Percentiles rank a stretch among this genome's conserved stretches.
phyloP scores from a whole-genome alignment of 2,329 filamentous ascomycete species.

The Microsporum audouinii region DNA sequence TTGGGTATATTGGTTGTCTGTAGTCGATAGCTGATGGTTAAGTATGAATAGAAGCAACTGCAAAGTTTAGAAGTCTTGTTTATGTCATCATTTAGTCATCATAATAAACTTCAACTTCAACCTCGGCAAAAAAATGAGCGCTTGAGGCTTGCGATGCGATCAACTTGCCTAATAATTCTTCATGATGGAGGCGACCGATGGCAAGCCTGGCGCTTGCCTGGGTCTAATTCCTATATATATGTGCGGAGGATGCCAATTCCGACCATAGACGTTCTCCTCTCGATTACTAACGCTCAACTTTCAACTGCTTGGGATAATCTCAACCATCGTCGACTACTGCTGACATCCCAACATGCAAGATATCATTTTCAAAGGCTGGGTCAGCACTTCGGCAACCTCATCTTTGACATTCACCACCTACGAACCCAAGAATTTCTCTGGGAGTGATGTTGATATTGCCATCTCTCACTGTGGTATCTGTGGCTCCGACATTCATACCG shows the following conservation, averaged over 20 bases:
- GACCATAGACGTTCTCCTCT: no score
- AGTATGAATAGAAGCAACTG: no score
- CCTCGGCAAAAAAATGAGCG: neutral
- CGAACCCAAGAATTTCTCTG: constrained; percentile 15
- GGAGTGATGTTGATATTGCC: constrained; percentile 65
- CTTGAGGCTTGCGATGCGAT: neutral
- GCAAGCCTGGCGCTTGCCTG: neutral
- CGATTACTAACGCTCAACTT: no score
- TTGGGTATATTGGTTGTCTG: neutral
- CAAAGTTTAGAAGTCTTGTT: neutral
- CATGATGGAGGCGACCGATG: neutral
- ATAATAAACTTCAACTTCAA: neutral
- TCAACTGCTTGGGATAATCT: no score
- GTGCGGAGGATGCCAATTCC: neutral
- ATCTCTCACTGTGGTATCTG: constrained; percentile 71
- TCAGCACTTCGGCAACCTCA: constrained; percentile 26
- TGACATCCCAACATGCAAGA: neutral
- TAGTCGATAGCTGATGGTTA: neutral
- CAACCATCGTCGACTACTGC: neutral
- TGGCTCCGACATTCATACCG: constrained; percentile 60
- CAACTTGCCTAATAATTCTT: neutral
- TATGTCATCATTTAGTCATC: neutral
- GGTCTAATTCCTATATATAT: neutral
- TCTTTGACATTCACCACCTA: constrained; percentile 27
- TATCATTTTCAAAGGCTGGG: constrained; percentile 29